Evolutionary conservation across 2,329 filamentous ascomycete genomes (phyloP).

Genomic region (Acephala macrosclerotiorum): DNA sequence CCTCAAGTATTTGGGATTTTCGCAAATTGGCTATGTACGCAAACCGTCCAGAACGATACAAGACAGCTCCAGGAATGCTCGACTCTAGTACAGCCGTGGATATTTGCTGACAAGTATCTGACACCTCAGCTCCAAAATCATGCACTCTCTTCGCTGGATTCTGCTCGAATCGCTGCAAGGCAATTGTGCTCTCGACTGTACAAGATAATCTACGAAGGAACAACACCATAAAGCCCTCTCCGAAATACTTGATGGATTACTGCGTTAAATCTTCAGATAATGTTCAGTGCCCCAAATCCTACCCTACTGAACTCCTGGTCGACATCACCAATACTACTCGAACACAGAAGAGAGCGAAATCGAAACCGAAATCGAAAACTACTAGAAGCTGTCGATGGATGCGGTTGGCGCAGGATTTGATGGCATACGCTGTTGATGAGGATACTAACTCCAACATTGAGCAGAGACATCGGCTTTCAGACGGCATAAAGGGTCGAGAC

Average conservation of each 20-base stretch:
- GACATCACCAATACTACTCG: neutral
- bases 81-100: constrained; percentile 13
- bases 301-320: neutral
- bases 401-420: neutral
- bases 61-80: neutral
- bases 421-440: neutral
- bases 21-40: constrained; percentile 23
- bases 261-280: neutral
- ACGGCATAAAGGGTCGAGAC: neutral
- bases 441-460: neutral
- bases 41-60: constrained; percentile 9
- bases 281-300: neutral
- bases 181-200: neutral
- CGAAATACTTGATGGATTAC: neutral
- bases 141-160: constrained; percentile 5
- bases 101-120: constrained; percentile 17
- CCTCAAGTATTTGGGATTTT: constrained; percentile 16
- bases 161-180: neutral
- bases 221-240: neutral
- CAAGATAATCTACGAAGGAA: neutral
- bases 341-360: neutral
- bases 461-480: neutral
- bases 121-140: constrained; percentile 20
- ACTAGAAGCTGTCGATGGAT: neutral
- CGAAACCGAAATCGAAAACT: neutral